Base-by-base conservation (phyloP, 73 alveolate species). In the Effrenium voratum region DNA sequence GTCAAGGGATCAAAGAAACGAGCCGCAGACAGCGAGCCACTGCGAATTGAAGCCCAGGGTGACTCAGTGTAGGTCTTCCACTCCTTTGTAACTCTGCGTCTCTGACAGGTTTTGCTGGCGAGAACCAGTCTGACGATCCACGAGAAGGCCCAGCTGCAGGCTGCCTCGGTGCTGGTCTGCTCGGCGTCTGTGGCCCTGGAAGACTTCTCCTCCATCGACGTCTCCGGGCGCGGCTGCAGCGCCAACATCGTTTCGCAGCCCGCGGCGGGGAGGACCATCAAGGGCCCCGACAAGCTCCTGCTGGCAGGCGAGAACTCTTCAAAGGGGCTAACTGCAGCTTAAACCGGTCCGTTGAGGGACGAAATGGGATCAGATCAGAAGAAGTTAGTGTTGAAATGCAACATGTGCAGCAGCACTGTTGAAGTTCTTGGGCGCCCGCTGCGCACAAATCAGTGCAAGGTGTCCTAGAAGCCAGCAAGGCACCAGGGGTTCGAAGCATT, bases 201-300 rank as follows among this genome's bases (percentile, higher is more conserved):
- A 32, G 97, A 90, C 45, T 76, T n/a, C 38, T 36, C 68, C 75
- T 49, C 47, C 2, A 19, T 90, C 73, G 97, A 46, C 16, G 97
- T 55, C 77, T 90, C 97, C 55, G 97, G 97, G 44, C 50, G 85
- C 38, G 97, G 97, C 41, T 90, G 97, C 75, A n/a, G n/a, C n/a
- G n/a, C n/a, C n/a, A n/a, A n/a, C n/a, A n/a, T n/a, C n/a, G n/a
- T n/a, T n/a, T n/a, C n/a, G n/a, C n/a, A n/a, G n/a, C n/a, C n/a
- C n/a, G n/a, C n/a, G n/a, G n/a, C n/a, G n/a, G n/a, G n/a, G n/a
- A n/a, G n/a, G n/a, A n/a, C n/a, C n/a, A n/a, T n/a, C n/a, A n/a
- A n/a, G n/a, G n/a, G n/a, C n/a, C n/a, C n/a, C n/a, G n/a, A n/a
- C n/a, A n/a, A n/a, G 49, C 36, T 15, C 49, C 82, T n/a, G 82